Evolutionary conservation across 106 monocot species (phyloP).

Genomic region (Agapanthus africanus): DNA sequence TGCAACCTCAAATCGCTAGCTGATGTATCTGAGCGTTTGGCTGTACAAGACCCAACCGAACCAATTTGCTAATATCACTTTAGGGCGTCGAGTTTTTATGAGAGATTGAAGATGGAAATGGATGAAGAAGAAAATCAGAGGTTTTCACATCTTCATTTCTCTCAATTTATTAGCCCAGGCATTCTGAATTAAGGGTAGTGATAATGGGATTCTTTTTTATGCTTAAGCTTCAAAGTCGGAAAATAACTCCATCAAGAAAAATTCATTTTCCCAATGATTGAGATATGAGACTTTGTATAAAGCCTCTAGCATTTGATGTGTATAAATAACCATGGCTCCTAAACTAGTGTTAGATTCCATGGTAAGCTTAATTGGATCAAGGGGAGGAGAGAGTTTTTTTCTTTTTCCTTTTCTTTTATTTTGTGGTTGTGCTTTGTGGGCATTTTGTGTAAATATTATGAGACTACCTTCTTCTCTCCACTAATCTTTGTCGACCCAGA

Average conservation of each 20-base stretch:
- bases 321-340: not conserved
- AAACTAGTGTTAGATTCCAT: not conserved
- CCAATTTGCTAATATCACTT: not conserved
- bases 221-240: no score
- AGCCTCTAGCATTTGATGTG: not conserved
- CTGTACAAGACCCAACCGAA: slow-evolving; percentile 50
- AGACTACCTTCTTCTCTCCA: not conserved
- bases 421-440: not conserved
- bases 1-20: no score
- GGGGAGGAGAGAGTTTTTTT: not conserved
- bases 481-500: not conserved
- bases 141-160: not conserved
- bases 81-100: not conserved
- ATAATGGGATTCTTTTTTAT: not conserved
- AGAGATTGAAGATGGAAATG: not conserved
- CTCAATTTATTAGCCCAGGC: not conserved
- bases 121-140: not conserved
- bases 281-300: not conserved
- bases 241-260: not conserved
- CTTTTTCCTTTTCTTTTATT: not conserved
- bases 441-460: not conserved
- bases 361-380: no score
- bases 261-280: not conserved
- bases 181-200: not conserved
- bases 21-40: no score